Evolutionary conservation across 495 filamentous ascomycete species (phyloP).

Genomic region (Oleoguttula mirabilis): DNA sequence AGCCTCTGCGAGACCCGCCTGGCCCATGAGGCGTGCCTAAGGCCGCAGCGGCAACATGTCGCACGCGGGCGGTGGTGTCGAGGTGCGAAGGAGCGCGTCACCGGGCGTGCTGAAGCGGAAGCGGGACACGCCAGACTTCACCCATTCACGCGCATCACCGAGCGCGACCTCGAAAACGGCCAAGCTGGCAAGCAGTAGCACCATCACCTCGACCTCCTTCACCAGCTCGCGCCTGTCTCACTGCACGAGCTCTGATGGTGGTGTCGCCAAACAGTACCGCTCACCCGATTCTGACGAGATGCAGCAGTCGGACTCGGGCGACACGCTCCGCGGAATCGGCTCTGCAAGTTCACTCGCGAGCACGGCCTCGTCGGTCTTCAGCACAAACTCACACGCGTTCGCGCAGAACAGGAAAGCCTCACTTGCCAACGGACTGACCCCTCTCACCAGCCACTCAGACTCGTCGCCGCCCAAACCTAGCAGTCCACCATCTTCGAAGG

Average conservation of each 20-base stretch:
- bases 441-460: constrained; percentile 56
- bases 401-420: constrained; percentile 38
- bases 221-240: constrained; percentile 1
- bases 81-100: constrained; percentile 8
- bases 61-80: constrained; percentile 12
- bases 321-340: constrained; percentile 51
- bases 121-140: constrained; percentile 5
- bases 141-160: constrained; percentile 1
- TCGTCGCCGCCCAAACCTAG: constrained; percentile 57
- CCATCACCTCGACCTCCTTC: constrained; percentile 1
- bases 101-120: constrained; percentile 21
- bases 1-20: too few relatives aligned
- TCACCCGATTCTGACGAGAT: constrained; percentile 38
- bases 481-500: constrained; percentile 38
- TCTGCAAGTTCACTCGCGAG: constrained; percentile 56
- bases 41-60: constrained; percentile 23
- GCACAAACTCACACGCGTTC: constrained; percentile 32
- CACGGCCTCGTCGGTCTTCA: constrained; percentile 54
- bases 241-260: background rate
- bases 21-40: too few relatives aligned
- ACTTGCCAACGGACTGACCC: constrained; percentile 50
- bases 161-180: constrained; percentile 5
- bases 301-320: constrained; percentile 43
- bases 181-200: constrained; percentile 10
- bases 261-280: constrained; percentile 7